phyloP scores from a whole-genome alignment of 2,329 filamentous ascomycete species.

The Sporothrix protearum region DNA sequence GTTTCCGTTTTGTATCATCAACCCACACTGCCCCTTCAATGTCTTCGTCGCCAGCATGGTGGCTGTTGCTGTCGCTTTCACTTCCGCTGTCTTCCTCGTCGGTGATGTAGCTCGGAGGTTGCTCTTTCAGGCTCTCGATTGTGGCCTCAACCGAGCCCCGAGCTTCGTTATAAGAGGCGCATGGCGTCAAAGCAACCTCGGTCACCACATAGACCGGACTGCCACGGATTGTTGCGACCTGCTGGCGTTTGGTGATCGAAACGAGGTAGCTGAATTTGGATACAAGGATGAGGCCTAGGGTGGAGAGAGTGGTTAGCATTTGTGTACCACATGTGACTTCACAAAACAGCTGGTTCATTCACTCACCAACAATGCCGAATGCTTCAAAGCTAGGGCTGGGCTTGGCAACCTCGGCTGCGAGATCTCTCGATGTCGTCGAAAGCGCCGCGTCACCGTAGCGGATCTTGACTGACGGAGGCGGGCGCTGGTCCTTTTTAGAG shows the following conservation, averaged over 20 bases:
- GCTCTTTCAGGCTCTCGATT: constrained; percentile 40
- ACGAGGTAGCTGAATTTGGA: constrained; percentile 80
- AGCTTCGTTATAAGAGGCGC: constrained; percentile 72
- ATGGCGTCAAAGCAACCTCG: constrained; percentile 85
- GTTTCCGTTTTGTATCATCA: constrained; percentile 23
- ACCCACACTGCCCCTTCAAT: constrained; percentile 20
- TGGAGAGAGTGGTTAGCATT: background rate
- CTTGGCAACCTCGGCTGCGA: constrained; percentile 43
- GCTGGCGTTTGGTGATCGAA: constrained; percentile 78
- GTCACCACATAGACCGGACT: constrained; percentile 82
- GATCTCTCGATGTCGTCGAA: constrained; percentile 44
- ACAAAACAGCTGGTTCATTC: too few species aligned
- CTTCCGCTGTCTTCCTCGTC: constrained; percentile 44
- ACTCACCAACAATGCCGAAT: constrained; percentile 56
- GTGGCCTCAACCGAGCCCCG: constrained; percentile 66
- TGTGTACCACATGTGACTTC: background rate
- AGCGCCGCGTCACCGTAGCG: constrained; percentile 62
- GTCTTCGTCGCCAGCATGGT: constrained; percentile 29
- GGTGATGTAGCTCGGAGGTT: constrained; percentile 36
- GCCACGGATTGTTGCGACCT: constrained; percentile 82
- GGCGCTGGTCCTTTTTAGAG: constrained; percentile 57
- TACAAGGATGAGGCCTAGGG: constrained; percentile 74
- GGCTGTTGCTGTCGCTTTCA: constrained; percentile 38
- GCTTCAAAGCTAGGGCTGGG: constrained; percentile 54
- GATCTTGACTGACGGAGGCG: constrained; percentile 58